Conservation (phyloP, 139 green algal species). For the Zygnema cylindricum region DNA sequence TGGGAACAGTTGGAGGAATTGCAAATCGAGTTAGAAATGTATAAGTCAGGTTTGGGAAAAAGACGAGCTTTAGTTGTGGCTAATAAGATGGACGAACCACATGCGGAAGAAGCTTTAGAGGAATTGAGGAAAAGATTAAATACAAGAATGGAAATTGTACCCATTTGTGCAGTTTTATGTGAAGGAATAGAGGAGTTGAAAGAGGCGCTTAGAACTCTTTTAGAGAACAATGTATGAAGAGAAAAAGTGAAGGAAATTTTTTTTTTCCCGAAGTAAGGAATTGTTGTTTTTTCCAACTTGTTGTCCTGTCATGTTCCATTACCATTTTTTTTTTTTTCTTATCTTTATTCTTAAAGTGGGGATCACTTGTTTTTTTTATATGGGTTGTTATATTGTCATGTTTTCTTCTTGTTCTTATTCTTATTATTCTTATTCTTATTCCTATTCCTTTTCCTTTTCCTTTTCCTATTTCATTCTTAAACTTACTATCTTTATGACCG, state of each 20-base stretch:
- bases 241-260: too few relatives aligned
- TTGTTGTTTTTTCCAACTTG: background rate
- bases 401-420: background rate
- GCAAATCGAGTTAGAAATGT: slow-evolving; percentile 55
- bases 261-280: too few relatives aligned
- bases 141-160: slow-evolving; percentile 12
- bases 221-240: background rate
- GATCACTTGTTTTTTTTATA: background rate
- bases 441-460: background rate
- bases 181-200: slow-evolving; percentile 45
- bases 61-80: slow-evolving; percentile 42
- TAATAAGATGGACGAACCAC: slow-evolving; percentile 61
- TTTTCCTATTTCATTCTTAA: background rate
- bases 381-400: background rate
- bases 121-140: slow-evolving; percentile 6
- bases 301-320: background rate
- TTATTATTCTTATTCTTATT: background rate
- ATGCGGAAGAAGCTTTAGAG: slow-evolving; percentile 12
- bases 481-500: too few relatives aligned
- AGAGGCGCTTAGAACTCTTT: slow-evolving; percentile 4
- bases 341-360: background rate
- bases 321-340: background rate
- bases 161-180: slow-evolving; percentile 42
- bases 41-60: slow-evolving; percentile 22
- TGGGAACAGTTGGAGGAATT: slow-evolving; percentile 46